phyloP scores from a whole-genome alignment of 2,329 filamentous ascomycete genomes.

The Verticillium zaregamsianum region DNA sequence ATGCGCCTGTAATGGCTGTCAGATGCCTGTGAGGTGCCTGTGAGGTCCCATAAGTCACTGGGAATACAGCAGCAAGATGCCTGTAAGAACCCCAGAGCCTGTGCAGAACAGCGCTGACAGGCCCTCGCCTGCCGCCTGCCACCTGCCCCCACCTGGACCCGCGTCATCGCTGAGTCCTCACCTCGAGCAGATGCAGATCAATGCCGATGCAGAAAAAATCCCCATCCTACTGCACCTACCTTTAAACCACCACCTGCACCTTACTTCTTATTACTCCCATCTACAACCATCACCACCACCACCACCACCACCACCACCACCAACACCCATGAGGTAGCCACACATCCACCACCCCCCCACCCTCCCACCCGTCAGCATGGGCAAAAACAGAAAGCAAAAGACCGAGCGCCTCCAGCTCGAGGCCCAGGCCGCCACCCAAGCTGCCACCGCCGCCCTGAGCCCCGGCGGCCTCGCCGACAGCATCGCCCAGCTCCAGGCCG shows the following conservation, averaged over 20 bases:
- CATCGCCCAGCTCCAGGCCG: not conserved
- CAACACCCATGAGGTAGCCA: not conserved
- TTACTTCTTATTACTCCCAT: not conserved
- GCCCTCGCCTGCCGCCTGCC: too few species aligned
- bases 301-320: not conserved
- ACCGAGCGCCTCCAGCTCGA: constrained; percentile 8
- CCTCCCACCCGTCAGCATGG: constrained; percentile 12
- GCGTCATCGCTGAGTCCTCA: not conserved
- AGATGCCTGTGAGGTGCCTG: not conserved
- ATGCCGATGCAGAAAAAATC: not conserved
- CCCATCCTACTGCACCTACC: not conserved
- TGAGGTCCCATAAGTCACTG: not conserved
- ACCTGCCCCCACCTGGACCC: not conserved
- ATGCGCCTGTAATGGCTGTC: not conserved
- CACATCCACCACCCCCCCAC: not conserved
- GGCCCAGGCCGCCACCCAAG: constrained; percentile 6
- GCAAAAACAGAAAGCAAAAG: constrained; percentile 19
- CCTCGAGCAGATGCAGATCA: not conserved
- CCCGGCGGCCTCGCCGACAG: not conserved
- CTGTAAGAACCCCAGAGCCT: too few species aligned
- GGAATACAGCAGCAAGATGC: too few species aligned
- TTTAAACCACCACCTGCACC: too few species aligned
- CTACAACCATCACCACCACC: too few species aligned
- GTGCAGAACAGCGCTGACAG: too few species aligned
- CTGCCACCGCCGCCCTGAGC: constrained; percentile 2